Base-by-base conservation (phyloP, 805 yeast species). In the Lipomyces japonicus region DNA sequence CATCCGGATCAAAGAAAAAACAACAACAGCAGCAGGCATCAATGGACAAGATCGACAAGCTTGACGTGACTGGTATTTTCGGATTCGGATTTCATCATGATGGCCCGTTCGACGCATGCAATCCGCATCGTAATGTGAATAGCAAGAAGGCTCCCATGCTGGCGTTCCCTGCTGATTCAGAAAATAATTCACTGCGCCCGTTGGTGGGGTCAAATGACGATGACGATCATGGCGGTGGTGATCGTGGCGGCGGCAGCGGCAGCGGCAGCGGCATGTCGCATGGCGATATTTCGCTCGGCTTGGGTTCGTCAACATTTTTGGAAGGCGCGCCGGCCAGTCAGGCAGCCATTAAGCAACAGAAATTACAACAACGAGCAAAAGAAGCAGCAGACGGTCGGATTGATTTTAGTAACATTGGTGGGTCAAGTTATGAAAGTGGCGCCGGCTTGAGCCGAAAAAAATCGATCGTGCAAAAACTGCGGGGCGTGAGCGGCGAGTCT, bases 101-200 rank as follows among this genome's bases (percentile, higher is more conserved):
- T 70, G 98, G 98, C 10, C 98, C 98, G 14, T 93, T 93, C 66
- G 98, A 93, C 67, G 98, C 98, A 1, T 91, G 97, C 68, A 86
- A 95, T 2, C 97, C 98, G 5, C 96, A 87, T 68, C 81, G 97
- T 67, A 93, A 93, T 69, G 86, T 84, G 70, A 71, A 70, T 48
- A 72, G 75, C 18, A 76, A 73, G 63, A 81, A 80, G 40, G 95
- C 97, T 0, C 98, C 98, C 3, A 96, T 93, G 14, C 73, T 80
- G 71, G 98, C 98, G 0, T 93, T 91, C 75, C 96, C 97, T 0
- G 86, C 77, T 4, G 95, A 91, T 69, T 97, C 97, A 0, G 96
- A 97, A 56, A 93, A 93, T 69, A 84, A 79, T 63, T 77, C 91
- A 4, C 81, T 91, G 60, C 16, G 7, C 19, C n/a, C 37, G 16